Conservation (phyloP, 2,329 filamentous ascomycete genomes). For the Grosmannia clavigera region DNA sequence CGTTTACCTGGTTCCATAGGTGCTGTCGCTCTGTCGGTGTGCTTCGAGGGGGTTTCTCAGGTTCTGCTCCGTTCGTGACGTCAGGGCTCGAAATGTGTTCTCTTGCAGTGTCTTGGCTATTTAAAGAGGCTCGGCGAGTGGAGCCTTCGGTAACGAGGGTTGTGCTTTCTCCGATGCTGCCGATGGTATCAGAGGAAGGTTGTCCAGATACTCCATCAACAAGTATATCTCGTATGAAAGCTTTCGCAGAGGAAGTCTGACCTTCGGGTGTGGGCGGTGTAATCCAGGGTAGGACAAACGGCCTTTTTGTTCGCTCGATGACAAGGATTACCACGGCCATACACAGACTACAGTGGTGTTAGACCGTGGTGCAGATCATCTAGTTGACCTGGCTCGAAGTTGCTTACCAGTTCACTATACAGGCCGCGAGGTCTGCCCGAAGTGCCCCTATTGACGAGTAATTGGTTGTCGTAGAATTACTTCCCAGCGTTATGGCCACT, state of each 20-base stretch:
- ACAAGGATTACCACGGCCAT: conserved; percentile 5
- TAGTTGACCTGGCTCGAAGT: too few relatives aligned
- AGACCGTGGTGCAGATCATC: background rate
- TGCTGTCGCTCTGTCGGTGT: background rate
- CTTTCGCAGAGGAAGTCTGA: conserved; percentile 6
- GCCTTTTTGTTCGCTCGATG: conserved; percentile 8
- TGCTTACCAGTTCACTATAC: conserved; percentile 6
- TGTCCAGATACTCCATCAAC: conserved; percentile 10
- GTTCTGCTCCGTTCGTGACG: background rate
- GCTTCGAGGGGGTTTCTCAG: background rate
- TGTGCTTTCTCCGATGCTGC: background rate
- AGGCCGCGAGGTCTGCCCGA: conserved; percentile 8
- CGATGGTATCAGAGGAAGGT: background rate
- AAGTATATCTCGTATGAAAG: conserved; percentile 8
- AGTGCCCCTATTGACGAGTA: background rate
- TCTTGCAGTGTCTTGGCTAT: background rate
- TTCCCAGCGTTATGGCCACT: conserved; percentile 14
- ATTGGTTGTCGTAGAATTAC: background rate
- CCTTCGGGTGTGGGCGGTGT: conserved; percentile 8
- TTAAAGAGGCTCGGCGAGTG: background rate
- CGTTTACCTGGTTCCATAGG: background rate
- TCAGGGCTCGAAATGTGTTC: background rate
- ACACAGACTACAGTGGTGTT: background rate
- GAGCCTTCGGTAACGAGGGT: background rate
- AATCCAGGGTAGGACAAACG: conserved; percentile 14